phyloP scores from a whole-genome alignment of 2,329 filamentous ascomycete genomes.

The Pyrenophora tritici-repentis region DNA sequence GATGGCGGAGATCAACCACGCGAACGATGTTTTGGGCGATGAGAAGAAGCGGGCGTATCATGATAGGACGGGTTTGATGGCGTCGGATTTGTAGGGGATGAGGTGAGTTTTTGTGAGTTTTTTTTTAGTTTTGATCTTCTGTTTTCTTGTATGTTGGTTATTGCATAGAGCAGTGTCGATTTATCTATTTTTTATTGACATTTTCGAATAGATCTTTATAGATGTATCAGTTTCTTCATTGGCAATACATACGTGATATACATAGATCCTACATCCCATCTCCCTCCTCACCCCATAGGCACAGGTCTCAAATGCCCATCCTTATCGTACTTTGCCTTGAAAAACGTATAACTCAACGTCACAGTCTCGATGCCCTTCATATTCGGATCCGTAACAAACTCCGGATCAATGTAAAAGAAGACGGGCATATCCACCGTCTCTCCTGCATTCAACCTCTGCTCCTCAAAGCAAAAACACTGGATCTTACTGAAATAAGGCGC shows the following conservation, averaged over 20 bases:
- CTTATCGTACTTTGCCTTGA: slow-evolving; percentile 88
- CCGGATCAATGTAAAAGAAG: slow-evolving; percentile 98
- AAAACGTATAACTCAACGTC: slow-evolving; percentile 96
- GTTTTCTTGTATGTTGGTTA: no score
- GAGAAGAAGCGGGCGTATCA: slow-evolving; percentile 17
- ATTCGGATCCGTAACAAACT: slow-evolving; percentile 86
- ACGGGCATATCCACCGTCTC: slow-evolving; percentile 99
- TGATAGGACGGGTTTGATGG: slow-evolving; percentile 19
- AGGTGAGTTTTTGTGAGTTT: no score
- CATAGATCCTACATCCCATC: slow-evolving; percentile 13
- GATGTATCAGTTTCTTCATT: no score
- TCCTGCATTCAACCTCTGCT: slow-evolving; percentile 86
- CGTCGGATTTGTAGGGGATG: not conserved
- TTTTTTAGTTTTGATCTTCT: no score
- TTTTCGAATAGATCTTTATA: no score
- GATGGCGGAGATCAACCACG: slow-evolving; percentile 32
- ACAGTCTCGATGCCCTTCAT: slow-evolving; percentile 96
- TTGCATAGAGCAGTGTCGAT: no score
- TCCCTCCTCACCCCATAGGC: slow-evolving; percentile 39
- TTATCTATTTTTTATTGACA: no score
- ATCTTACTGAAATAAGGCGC: slow-evolving; percentile 99
- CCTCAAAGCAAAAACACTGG: slow-evolving; percentile 99
- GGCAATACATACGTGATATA: not conserved
- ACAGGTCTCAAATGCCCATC: slow-evolving; percentile 71
- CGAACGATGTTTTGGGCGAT: slow-evolving; percentile 25